Conservation (phyloP, 495 filamentous ascomycete species). For the Durotheca rogersii region DNA sequence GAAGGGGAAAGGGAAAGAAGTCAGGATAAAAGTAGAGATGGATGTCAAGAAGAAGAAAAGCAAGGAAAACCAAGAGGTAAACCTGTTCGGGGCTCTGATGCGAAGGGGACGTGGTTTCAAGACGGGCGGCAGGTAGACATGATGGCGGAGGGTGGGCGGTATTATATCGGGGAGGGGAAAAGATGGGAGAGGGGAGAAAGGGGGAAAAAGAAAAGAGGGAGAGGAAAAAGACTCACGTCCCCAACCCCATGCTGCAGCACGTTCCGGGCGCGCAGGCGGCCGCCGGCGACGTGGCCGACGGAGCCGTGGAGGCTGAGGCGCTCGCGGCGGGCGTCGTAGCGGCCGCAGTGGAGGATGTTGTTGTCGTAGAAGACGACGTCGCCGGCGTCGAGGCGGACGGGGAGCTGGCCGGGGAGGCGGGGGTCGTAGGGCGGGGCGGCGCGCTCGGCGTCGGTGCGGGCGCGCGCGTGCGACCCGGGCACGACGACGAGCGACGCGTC, state of each 20-base stretch:
- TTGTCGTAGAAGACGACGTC: conserved; percentile 86
- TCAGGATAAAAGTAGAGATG: too few relatives aligned
- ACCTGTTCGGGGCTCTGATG: too few relatives aligned
- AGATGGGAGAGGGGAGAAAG: background rate
- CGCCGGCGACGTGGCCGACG: conserved; percentile 61
- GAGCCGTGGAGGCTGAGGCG: conserved; percentile 81
- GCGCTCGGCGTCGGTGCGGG: conserved; percentile 65
- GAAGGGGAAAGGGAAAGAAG: too few relatives aligned
- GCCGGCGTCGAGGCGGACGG: conserved; percentile 65
- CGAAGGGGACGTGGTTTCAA: too few relatives aligned
- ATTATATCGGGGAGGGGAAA: background rate
- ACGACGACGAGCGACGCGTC: conserved; percentile 69
- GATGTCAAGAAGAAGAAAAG: too few relatives aligned
- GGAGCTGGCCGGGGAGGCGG: conserved; percentile 58
- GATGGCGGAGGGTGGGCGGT: too few relatives aligned
- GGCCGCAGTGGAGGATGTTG: conserved; percentile 79
- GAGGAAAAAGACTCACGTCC: conserved; percentile 29
- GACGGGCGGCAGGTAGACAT: too few relatives aligned
- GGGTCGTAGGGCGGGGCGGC: conserved; percentile 58
- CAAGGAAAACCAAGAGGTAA: too few relatives aligned
- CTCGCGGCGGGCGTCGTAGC: conserved; percentile 63
- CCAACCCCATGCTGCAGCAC: conserved; percentile 85
- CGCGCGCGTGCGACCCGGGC: conserved; percentile 66
- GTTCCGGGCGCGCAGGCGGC: conserved; percentile 64
- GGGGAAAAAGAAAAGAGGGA: background rate